Percentiles rank a stretch among this genome's conserved stretches.
Conservation (phyloP, 768 basidiomycete species). For the Russula olivacea region DNA sequence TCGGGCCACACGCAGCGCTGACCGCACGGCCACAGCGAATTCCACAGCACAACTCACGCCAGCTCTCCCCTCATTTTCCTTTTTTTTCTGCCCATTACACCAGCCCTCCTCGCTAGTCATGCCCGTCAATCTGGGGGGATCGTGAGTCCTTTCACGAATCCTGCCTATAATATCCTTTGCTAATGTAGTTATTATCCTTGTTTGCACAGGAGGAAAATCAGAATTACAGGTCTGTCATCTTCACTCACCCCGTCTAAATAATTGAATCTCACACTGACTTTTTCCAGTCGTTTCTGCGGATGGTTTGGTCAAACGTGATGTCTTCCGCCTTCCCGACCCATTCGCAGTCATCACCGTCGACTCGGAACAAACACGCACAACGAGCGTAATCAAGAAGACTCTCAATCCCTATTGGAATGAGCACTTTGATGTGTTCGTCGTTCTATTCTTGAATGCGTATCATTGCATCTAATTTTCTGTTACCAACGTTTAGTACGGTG, state of each 20-base stretch:
- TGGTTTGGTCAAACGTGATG: conserved; percentile 88
- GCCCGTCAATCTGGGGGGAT: conserved; percentile 29
- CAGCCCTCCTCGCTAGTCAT: conserved; percentile 29
- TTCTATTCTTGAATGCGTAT: not conserved
- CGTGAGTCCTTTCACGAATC: conserved; percentile 25
- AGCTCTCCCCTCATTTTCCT: not conserved
- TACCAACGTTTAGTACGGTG: conserved; percentile 56
- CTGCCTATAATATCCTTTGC: not conserved
- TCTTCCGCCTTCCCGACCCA: conserved; percentile 93
- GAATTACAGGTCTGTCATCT: conserved; percentile 57
- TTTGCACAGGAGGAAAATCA: conserved; percentile 57
- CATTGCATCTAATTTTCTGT: conserved; percentile 11
- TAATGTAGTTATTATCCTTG: conserved; percentile 24
- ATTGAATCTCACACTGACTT: not conserved
- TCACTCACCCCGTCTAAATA: not conserved
- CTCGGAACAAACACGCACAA: conserved; percentile 94
- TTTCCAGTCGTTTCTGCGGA: conserved; percentile 95
- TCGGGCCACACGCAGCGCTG: not conserved
- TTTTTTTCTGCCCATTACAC: conserved; percentile 29
- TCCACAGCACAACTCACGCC: not conserved
- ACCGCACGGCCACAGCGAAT: not conserved
- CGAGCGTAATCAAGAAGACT: conserved; percentile 94
- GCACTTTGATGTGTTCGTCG: conserved; percentile 88
- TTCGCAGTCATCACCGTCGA: conserved; percentile 99
- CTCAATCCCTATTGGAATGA: conserved; percentile 97